Conservation (phyloP, 1,139 yeast genomes). For the Taphrina wiesneri region DNA sequence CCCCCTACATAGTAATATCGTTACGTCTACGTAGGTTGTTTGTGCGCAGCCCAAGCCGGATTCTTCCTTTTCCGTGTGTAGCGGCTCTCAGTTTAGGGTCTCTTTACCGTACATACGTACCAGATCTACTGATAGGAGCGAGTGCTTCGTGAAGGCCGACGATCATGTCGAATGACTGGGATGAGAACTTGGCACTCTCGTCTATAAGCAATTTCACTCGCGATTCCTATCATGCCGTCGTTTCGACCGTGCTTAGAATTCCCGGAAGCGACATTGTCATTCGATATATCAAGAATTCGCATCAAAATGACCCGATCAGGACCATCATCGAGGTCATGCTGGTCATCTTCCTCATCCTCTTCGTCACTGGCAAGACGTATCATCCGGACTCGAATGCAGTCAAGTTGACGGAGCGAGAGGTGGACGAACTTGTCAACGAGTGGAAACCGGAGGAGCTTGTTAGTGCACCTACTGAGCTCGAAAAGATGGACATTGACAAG, state of each 20-base stretch:
- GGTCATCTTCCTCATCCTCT: constrained; percentile 79
- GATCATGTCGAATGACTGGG: constrained; percentile 13
- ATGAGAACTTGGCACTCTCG: constrained; percentile 27
- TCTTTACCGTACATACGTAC: no score
- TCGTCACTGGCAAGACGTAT: constrained; percentile 78
- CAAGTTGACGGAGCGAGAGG: constrained; percentile 62
- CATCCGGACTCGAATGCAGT: constrained; percentile 74
- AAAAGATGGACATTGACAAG: constrained; percentile 61
- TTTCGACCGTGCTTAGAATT: constrained; percentile 42
- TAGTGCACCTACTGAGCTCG: constrained; percentile 54
- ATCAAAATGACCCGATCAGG: constrained; percentile 90
- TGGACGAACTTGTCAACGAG: constrained; percentile 80
- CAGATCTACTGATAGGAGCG: background rate
- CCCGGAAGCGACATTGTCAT: constrained; percentile 83
- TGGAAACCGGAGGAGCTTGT: constrained; percentile 91
- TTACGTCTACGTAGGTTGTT: background rate
- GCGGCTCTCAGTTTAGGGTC: no score
- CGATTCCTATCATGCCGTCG: constrained; percentile 17
- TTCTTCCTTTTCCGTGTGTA: no score
- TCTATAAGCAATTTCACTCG: constrained; percentile 25
- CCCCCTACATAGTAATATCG: no score
- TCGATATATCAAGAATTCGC: constrained; percentile 81
- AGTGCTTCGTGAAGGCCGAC: background rate
- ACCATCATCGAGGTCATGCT: constrained; percentile 77
- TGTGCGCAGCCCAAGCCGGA: no score